Evolutionary conservation across 805 yeast species (phyloP).

Genomic region (Kodamaea fukazawae): DNA sequence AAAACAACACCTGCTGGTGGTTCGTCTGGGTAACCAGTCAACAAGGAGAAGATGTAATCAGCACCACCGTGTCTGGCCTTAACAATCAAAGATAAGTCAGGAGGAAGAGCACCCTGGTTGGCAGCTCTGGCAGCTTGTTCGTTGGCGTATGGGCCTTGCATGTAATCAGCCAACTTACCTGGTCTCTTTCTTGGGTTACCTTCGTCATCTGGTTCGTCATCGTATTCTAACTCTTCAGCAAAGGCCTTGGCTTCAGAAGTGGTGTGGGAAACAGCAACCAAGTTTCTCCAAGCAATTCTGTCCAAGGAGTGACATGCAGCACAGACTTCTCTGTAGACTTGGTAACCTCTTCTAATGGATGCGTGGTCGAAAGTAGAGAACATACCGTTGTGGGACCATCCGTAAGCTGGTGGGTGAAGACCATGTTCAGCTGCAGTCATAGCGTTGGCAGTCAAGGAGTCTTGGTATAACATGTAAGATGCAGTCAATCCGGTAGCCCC

Average conservation of each 20-base stretch:
- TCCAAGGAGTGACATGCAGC: constrained; percentile 98
- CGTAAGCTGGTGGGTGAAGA: constrained; percentile 88
- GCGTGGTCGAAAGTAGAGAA: constrained; percentile 90
- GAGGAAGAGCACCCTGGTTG: constrained; percentile 98
- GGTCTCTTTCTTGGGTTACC: constrained; percentile 98
- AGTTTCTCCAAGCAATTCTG: constrained; percentile 96
- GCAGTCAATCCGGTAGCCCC: constrained; percentile 78
- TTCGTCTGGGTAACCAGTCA: constrained; percentile 98
- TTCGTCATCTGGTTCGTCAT: constrained; percentile 93
- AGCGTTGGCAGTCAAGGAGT: constrained; percentile 84
- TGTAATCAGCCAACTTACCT: constrained; percentile 93
- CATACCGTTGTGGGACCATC: constrained; percentile 94
- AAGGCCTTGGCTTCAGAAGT: constrained; percentile 84
- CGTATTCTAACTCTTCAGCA: constrained; percentile 96
- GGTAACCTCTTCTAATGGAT: constrained; percentile 97
- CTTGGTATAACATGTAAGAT: constrained; percentile 78
- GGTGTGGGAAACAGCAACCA: constrained; percentile 95
- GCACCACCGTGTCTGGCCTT: constrained; percentile 99
- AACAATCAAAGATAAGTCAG: constrained; percentile 93
- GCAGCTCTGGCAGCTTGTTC: constrained; percentile 99
- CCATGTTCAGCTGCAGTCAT: constrained; percentile 99
- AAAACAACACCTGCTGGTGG: constrained; percentile 95
- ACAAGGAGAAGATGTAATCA: constrained; percentile 90
- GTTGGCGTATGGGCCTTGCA: constrained; percentile 94
- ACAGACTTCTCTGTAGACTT: constrained; percentile 97